A percentile compares a stretch with the other conserved stretches of the same genome.
phyloP scores from a whole-genome alignment of 495 filamentous ascomycete genomes.

The Lophiotrema nucula region DNA sequence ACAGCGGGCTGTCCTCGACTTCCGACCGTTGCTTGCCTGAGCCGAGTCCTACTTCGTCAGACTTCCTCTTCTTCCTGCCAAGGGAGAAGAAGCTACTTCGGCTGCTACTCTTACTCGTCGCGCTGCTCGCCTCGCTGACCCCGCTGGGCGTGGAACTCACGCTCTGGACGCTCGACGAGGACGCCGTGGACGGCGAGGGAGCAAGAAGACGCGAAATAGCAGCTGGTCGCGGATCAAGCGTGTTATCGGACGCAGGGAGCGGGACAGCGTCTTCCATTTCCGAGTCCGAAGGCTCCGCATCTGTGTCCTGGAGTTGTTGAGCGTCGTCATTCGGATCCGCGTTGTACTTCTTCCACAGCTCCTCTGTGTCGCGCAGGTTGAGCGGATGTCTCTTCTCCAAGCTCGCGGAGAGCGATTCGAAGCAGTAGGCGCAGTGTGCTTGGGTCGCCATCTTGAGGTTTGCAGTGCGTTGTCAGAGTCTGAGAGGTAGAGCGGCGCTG shows the following conservation, averaged over 20 bases:
- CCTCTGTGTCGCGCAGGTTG: slow-evolving; percentile 64
- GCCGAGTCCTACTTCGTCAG: not conserved
- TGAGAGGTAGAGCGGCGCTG: too few relatives aligned
- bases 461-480: too few relatives aligned
- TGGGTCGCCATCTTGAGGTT: slow-evolving; percentile 66
- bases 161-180: slow-evolving; percentile 48
- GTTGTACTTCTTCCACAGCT: slow-evolving; percentile 63
- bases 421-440: slow-evolving; percentile 86
- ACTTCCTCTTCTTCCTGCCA: slow-evolving; percentile 34
- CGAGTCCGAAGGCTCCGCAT: slow-evolving; percentile 12
- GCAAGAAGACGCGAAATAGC: slow-evolving; percentile 41
- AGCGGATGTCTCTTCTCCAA: slow-evolving; percentile 60
- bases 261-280: slow-evolving; percentile 10
- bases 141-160: slow-evolving; percentile 43
- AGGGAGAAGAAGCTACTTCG: slow-evolving; percentile 48
- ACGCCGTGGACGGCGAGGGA: slow-evolving; percentile 40
- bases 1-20: slow-evolving; percentile 60
- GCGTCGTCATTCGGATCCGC: slow-evolving; percentile 29
- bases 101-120: slow-evolving; percentile 48
- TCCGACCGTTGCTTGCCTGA: slow-evolving; percentile 36
- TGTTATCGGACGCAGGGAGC: not conserved
- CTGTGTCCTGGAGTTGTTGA: not conserved
- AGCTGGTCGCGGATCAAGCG: slow-evolving; percentile 18
- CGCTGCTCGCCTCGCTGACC: slow-evolving; percentile 40
- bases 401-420: slow-evolving; percentile 72